phyloP scores from a whole-genome alignment of 202 grass and related monocot species.

The Sporobolus alterniflorus region DNA sequence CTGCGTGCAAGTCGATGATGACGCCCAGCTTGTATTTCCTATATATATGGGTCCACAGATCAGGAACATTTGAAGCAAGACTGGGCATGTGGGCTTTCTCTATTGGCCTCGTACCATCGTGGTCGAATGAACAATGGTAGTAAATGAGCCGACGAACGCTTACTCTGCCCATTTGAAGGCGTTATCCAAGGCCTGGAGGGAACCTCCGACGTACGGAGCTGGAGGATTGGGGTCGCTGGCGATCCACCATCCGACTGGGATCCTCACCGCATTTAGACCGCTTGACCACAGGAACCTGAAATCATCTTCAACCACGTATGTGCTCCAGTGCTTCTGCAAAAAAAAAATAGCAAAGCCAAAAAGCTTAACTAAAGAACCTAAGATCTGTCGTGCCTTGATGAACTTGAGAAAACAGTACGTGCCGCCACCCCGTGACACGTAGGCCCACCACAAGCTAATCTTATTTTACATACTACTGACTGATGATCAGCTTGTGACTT shows the following conservation, averaged over 20 bases:
- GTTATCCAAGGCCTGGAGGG: conserved; percentile 68
- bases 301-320: conserved; percentile 75
- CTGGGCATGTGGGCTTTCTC: not conserved
- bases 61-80: not conserved
- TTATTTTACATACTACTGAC: no score
- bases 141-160: not conserved
- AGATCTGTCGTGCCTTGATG: not conserved
- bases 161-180: conserved; percentile 96
- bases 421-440: not conserved
- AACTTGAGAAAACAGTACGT: not conserved
- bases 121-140: not conserved
- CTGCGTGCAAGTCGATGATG: conserved; percentile 72
- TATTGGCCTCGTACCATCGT: not conserved
- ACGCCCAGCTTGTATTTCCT: conserved; percentile 67
- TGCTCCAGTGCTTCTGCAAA: conserved; percentile 79
- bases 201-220: conserved; percentile 70
- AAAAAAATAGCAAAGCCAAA: no score
- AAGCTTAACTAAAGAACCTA: not conserved
- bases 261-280: conserved; percentile 68
- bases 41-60: not conserved
- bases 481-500: not conserved
- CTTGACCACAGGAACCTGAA: conserved; percentile 64
- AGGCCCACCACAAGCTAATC: not conserved
- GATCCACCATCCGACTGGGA: conserved; percentile 96
- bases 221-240: conserved; percentile 72